Evolutionary conservation across 129 eudicot genomes (phyloP).

Genomic region (Saposhnikovia divaricata): DNA sequence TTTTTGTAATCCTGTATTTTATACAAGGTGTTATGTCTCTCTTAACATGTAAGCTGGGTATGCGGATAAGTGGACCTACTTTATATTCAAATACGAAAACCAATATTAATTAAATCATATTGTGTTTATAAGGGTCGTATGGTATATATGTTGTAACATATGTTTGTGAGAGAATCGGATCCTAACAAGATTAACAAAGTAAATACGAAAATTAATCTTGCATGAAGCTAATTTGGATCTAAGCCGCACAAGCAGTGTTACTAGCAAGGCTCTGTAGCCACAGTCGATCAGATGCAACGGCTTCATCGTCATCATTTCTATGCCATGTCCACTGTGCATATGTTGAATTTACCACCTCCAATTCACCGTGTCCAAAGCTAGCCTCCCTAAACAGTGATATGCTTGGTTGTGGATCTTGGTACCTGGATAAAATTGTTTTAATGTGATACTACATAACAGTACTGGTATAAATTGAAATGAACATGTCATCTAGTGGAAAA

Average conservation of each 20-base stretch:
- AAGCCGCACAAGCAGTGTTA: neutral
- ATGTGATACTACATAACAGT: neutral
- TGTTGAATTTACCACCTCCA: slow-evolving; percentile 29
- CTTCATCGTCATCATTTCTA: slow-evolving; percentile 29
- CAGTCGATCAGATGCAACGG: slow-evolving; percentile 19
- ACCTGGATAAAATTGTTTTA: slow-evolving; percentile 12
- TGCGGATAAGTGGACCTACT: no score
- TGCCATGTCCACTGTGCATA: slow-evolving; percentile 47
- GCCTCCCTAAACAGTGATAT: slow-evolving; percentile 31
- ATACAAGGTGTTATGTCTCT: no score
- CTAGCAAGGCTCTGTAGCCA: slow-evolving; percentile 16
- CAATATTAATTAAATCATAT: no score
- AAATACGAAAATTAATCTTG: no score
- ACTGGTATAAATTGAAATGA: neutral
- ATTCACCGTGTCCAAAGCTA: slow-evolving; percentile 46
- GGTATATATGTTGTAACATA: no score
- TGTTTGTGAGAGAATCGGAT: no score
- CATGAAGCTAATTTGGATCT: neutral
- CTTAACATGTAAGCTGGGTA: no score
- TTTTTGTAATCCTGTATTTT: no score
- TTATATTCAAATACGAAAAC: no score
- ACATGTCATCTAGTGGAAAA: neutral
- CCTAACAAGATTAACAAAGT: neutral
- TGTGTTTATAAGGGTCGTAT: no score
- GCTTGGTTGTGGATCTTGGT: slow-evolving; percentile 23